Percentiles rank a stretch among this genome's conserved stretches.
Evolutionary conservation across 768 basidiomycete species (phyloP).

Genomic region (Tricholoma furcatifolium): DNA sequence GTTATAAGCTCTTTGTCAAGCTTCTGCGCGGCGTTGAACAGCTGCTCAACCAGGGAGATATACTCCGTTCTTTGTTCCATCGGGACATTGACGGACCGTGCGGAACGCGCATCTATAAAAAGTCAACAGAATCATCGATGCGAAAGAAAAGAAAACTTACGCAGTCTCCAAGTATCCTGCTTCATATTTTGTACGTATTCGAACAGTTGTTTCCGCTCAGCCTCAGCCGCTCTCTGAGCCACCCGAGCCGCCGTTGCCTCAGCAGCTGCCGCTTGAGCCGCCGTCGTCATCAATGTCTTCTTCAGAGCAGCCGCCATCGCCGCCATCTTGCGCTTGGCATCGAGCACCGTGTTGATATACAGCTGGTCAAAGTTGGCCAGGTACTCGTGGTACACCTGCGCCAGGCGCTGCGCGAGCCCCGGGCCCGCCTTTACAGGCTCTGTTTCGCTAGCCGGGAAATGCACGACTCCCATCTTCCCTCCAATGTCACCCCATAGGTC

Average conservation of each 20-base stretch:
- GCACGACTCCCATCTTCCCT: constrained; percentile 63
- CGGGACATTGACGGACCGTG: constrained; percentile 40
- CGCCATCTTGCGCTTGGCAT: constrained; percentile 23
- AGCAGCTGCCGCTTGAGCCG: not conserved
- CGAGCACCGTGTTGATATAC: constrained; percentile 44
- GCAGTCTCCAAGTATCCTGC: not conserved
- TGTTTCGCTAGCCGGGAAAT: constrained; percentile 58
- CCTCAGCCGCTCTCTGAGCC: constrained; percentile 4
- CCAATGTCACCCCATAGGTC: constrained; percentile 68
- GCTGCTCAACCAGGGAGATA: constrained; percentile 46
- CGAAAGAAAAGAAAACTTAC: not conserved
- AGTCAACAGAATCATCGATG: not conserved
- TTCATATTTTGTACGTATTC: constrained; percentile 14
- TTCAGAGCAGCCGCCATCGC: constrained; percentile 4
- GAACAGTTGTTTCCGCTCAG: not conserved
- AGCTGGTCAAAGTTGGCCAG: constrained; percentile 55
- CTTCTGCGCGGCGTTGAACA: constrained; percentile 43
- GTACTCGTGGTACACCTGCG: constrained; percentile 59
- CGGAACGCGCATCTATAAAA: constrained; percentile 31
- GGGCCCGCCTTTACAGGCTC: constrained; percentile 67
- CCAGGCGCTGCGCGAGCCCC: constrained; percentile 56
- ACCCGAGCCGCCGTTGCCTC: too few relatives aligned
- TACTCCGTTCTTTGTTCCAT: constrained; percentile 56
- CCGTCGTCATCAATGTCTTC: too few relatives aligned
- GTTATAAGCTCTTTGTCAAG: constrained; percentile 51